Conservation (phyloP, 768 basidiomycete species). For the Amanita phalloides region DNA sequence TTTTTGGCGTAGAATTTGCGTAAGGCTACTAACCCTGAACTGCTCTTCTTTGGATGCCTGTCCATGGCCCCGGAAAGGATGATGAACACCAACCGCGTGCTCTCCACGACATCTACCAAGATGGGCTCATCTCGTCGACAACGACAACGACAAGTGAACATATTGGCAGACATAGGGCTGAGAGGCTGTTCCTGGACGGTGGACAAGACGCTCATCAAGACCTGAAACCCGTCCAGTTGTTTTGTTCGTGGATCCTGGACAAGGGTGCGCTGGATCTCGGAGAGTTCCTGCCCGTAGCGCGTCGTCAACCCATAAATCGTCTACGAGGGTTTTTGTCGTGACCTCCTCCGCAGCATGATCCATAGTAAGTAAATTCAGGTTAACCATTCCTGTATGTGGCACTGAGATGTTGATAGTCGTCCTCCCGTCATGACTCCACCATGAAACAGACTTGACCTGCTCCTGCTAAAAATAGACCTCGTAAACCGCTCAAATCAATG, state of each 20-base stretch:
- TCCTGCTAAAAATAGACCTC: too few species aligned
- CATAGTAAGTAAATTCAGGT: too few species aligned
- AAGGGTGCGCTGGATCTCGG: constrained; percentile 62
- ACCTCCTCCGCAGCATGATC: constrained; percentile 14
- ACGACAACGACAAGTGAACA: constrained; percentile 10
- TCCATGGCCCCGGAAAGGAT: constrained; percentile 56
- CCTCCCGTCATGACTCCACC: too few species aligned
- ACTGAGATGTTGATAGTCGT: too few species aligned
- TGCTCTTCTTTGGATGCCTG: constrained; percentile 47
- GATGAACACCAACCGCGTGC: constrained; percentile 48
- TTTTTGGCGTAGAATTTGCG: constrained; percentile 11
- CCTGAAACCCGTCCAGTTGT: constrained; percentile 72
- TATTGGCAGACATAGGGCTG: constrained; percentile 8
- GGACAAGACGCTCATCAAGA: constrained; percentile 63
- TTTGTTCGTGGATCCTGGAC: constrained; percentile 54
- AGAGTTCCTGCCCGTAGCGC: constrained; percentile 34
- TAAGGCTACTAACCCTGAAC: constrained; percentile 40
- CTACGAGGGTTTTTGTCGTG: constrained; percentile 17
- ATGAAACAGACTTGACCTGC: too few species aligned
- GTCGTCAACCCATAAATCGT: neutral
- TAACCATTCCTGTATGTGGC: too few species aligned
- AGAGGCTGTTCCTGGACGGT: constrained; percentile 29
- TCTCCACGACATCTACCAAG: constrained; percentile 33
- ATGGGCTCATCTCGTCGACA: constrained; percentile 20
- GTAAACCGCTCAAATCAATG: too few species aligned